phyloP scores from a whole-genome alignment of 2,329 filamentous ascomycete genomes.

The Diaporthe australafricana region DNA sequence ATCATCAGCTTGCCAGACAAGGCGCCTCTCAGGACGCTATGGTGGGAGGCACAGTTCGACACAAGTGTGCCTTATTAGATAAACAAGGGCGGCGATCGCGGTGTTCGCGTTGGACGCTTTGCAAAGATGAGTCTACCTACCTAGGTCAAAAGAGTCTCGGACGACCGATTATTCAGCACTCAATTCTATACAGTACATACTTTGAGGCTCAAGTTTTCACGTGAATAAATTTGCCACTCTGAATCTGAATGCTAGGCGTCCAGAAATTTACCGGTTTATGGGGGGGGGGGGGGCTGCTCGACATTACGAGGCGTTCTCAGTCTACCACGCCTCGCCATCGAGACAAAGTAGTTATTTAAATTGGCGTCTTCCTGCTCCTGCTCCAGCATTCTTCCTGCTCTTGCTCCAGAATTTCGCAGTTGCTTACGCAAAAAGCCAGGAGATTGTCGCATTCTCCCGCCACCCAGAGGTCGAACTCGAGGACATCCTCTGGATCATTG shows the following conservation, averaged over 20 bases:
- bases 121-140: background rate
- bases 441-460: background rate
- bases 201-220: no score
- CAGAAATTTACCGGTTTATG: no score
- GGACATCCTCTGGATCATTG: background rate
- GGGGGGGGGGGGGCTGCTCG: no score
- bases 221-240: no score
- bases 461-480: background rate
- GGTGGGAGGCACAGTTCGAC: constrained; percentile 18
- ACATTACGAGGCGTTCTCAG: no score
- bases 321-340: background rate
- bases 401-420: background rate
- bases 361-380: no score
- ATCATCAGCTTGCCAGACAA: constrained; percentile 31
- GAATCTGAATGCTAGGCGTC: no score
- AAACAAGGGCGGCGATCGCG: background rate
- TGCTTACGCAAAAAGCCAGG: background rate
- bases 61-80: constrained; percentile 24
- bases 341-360: background rate
- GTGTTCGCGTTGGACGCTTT: background rate
- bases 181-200: no score
- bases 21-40: background rate
- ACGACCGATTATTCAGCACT: background rate
- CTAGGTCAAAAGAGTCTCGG: background rate
- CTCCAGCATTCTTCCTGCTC: background rate